Conservation (phyloP, 164 flowering plant genomes). For the Buxus sempervirens region DNA sequence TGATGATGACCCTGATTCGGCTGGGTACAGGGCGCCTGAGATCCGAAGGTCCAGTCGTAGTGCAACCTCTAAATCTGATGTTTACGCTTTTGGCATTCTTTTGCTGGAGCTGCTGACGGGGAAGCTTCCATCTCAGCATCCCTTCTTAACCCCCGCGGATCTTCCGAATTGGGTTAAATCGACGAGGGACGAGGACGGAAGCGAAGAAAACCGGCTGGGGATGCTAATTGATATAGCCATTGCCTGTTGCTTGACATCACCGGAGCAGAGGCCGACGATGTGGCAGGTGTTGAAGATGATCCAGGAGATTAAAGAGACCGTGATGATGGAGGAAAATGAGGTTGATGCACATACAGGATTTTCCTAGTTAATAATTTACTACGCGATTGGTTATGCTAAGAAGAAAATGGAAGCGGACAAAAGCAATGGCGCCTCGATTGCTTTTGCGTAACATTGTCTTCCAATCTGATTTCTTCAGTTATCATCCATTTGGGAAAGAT, state of each 20-base stretch:
- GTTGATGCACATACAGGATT: conserved; percentile 12
- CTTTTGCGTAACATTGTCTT: not conserved
- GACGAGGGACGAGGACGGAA: conserved; percentile 47
- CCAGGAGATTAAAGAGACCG: conserved; percentile 78
- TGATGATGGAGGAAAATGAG: conserved; percentile 44
- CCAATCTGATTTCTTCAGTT: not conserved
- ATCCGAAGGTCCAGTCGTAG: conserved; percentile 29
- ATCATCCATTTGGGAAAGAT: too few relatives aligned
- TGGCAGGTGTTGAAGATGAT: conserved; percentile 94
- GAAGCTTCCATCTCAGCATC: conserved; percentile 61
- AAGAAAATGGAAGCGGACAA: not conserved
- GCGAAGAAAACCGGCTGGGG: conserved; percentile 49
- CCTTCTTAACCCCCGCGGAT: conserved; percentile 37
- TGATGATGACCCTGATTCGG: conserved; percentile 26
- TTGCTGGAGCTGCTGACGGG: conserved; percentile 81
- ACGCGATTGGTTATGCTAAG: not conserved
- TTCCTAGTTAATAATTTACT: not conserved
- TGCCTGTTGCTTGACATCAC: conserved; percentile 48
- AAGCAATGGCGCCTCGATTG: not conserved
- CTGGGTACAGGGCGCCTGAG: conserved; percentile 67
- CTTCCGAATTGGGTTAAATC: conserved; percentile 61
- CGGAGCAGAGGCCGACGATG: conserved; percentile 89
- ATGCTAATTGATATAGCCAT: conserved; percentile 74
- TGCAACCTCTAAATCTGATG: conserved; percentile 66
- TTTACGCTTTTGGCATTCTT: conserved; percentile 72